Conservation (phyloP, 225 moss, liverwort and hornwort genomes). For the Straminergon stramineum region DNA sequence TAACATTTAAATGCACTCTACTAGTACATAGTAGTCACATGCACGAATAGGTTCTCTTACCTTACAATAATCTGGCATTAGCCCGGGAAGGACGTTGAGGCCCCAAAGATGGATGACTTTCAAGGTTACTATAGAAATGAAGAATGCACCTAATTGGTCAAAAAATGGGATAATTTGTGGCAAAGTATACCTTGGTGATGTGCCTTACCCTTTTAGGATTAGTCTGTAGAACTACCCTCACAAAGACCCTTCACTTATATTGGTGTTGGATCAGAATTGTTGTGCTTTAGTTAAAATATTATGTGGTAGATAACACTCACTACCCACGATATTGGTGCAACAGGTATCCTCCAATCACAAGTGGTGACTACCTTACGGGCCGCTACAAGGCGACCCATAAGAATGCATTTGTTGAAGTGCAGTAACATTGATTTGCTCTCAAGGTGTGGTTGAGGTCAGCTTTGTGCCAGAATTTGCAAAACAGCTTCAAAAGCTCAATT, state of each 20-base stretch:
- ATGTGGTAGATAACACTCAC: not conserved
- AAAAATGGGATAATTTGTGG: not conserved
- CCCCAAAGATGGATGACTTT: not conserved
- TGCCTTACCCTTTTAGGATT: not conserved
- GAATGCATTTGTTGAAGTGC: not conserved
- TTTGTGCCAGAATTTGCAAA: not conserved
- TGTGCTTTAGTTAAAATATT: not conserved
- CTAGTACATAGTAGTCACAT: too few species aligned
- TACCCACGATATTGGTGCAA: not conserved
- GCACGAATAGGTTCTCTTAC: not conserved
- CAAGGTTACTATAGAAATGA: not conserved
- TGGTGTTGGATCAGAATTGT: not conserved
- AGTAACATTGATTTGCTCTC: not conserved
- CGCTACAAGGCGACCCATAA: constrained; percentile 4
- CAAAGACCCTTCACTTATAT: too few species aligned
- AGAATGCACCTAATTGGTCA: not conserved
- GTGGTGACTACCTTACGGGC: not conserved
- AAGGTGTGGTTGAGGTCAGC: not conserved
- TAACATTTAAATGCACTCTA: too few species aligned
- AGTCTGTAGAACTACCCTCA: not conserved
- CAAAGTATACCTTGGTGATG: not conserved
- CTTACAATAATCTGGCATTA: not conserved
- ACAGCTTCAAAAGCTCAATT: not conserved
- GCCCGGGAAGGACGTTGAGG: rapidly evolving
- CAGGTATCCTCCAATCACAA: constrained; percentile 10